Base-by-base conservation (phyloP, 1,139 yeast genomes). In the Geotrichum restrictum region DNA sequence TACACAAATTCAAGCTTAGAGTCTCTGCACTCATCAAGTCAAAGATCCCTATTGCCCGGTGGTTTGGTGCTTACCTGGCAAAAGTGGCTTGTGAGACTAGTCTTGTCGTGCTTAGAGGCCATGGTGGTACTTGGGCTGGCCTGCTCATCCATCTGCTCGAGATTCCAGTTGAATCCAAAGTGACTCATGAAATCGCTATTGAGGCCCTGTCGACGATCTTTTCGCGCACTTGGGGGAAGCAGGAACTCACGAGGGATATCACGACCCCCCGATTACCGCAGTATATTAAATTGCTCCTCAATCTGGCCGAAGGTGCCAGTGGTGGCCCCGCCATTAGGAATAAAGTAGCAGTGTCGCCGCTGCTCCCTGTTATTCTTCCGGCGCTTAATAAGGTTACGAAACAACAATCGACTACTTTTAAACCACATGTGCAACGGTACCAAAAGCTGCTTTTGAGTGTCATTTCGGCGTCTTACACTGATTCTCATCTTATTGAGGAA, bases 201-300 rank as follows among this genome's bases (percentile, higher is more conserved):
- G 78, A 75, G 51, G 75, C 83, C 29, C 67, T 80, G 52, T 71
- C 75, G 56, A 68, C 68, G 19, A 62, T 86, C 24, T 78, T 84
- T 61, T 69, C 73, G 41, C 71, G 74, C 44, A 83, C 87, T 54
- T 79, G 85, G 66, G 94, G 89, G 1, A 89, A 89, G 63, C 88
- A 95, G 1, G 82, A 91, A 0, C 74, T 91, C 48, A 84, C 95
- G 1, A 78, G 98, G 65, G 96, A 89, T 62, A 74, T 86, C 6
- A 76, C 89, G 55, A 87, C 95, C 1, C 95, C 97, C 3, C 83
- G 83, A 59, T 72, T 91, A 51, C 81, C 88, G 11, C 72, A 75
- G 2, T 80, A 85, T 42, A 78, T 87, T 53, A 74, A 80, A 19
- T 69, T 78, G 5, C 74, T 84, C 58, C 64, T 87, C 53, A 65